These are phyloP conservation scores for Podospora conica DNA, from an alignment of 495 filamentous ascomycete species.

Conservation along the genomic window DNA sequence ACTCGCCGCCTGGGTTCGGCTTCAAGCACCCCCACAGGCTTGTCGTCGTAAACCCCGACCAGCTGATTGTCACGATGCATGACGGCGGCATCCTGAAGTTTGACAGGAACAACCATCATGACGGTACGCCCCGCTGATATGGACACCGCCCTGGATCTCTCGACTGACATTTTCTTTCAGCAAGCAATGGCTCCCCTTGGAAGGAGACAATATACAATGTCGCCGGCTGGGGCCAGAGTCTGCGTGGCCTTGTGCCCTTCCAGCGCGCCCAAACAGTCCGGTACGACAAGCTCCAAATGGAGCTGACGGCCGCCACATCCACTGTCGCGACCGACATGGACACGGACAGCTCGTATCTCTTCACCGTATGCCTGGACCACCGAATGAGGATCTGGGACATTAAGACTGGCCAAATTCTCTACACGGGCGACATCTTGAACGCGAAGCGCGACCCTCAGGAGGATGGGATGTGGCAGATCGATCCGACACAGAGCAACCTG, in stretches of 20 bases:
- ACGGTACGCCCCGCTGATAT: conserved; percentile 37
- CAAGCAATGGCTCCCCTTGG: conserved; percentile 54
- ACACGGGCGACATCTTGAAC: conserved; percentile 65
- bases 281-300: conserved; percentile 60
- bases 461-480: conserved; percentile 60
- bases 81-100: conserved; percentile 77
- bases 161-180: conserved; percentile 10
- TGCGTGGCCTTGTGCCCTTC: conserved; percentile 68
- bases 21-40: conserved; percentile 79
- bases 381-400: conserved; percentile 82
- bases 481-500: conserved; percentile 63
- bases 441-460: conserved; percentile 47
- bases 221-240: conserved; percentile 65
- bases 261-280: conserved; percentile 57
- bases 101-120: conserved; percentile 56
- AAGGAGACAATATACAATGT: conserved; percentile 73
- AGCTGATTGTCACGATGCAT: conserved; percentile 72
- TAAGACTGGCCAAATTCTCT: conserved; percentile 61
- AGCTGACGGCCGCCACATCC: conserved; percentile 56
- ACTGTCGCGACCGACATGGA: conserved; percentile 47
- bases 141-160: neutral
- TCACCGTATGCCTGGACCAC: conserved; percentile 82
- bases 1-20: conserved; percentile 60
- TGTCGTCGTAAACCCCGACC: conserved; percentile 60
- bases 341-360: conserved; percentile 52